phyloP scores from a whole-genome alignment of 306 rosid genomes.

The Trifolium subterraneum region DNA sequence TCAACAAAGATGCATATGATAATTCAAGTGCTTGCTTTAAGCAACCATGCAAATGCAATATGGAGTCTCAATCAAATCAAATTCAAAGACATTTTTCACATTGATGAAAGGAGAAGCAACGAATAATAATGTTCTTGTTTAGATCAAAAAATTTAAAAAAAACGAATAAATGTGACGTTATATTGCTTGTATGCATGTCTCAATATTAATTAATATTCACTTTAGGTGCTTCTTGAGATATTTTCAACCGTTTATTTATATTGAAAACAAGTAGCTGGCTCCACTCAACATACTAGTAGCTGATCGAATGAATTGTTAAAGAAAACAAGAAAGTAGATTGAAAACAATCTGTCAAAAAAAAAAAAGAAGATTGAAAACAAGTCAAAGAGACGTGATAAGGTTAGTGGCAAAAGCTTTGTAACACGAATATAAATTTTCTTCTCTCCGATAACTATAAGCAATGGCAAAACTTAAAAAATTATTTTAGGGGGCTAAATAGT shows the following conservation, averaged over 20 bases:
- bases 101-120: neutral
- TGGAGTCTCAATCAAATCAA: neutral
- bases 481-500: too few species aligned
- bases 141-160: neutral
- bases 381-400: too few species aligned
- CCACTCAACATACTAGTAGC: neutral
- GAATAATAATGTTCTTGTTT: neutral
- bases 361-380: too few species aligned
- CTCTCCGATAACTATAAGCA: too few species aligned
- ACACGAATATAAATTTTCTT: too few species aligned
- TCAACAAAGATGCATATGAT: constrained; percentile 4
- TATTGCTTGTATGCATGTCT: neutral
- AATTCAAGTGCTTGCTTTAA: constrained; percentile 14
- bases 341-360: too few species aligned
- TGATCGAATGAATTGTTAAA: neutral
- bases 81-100: neutral
- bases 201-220: neutral
- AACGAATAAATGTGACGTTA: neutral
- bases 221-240: neutral
- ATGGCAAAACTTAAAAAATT: too few species aligned
- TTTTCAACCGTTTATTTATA: constrained; percentile 23
- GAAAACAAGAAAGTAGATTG: too few species aligned
- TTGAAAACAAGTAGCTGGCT: too few species aligned
- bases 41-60: constrained; percentile 20
- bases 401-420: too few species aligned